Percentiles rank a stretch among this genome's conserved stretches.
Evolutionary conservation across 306 rosid genomes (phyloP).

Genomic region (Citrullus colocynthis): DNA sequence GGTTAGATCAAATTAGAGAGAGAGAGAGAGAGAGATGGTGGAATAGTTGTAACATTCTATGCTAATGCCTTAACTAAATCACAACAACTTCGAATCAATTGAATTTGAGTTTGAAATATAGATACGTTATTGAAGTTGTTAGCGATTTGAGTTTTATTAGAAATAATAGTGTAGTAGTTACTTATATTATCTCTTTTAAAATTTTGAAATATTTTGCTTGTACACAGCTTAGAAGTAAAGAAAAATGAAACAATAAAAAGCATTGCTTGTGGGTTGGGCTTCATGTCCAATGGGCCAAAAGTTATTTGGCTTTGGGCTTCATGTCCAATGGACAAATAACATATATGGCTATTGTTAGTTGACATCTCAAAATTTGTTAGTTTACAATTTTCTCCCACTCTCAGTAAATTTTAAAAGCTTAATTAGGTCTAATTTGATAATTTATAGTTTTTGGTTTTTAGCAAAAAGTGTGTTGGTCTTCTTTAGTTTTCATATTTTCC

Average conservation of each 20-base stretch:
- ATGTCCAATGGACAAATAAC: not conserved
- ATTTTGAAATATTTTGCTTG: not conserved
- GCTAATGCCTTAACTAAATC: not conserved
- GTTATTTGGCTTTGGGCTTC: not conserved
- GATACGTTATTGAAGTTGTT: too few relatives aligned
- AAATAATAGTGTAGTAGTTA: too few relatives aligned
- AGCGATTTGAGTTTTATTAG: too few relatives aligned
- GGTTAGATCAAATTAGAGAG: not conserved
- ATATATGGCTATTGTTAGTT: not conserved
- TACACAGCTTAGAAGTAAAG: not conserved
- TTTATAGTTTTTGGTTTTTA: too few relatives aligned
- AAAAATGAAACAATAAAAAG: not conserved
- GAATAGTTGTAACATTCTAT: not conserved
- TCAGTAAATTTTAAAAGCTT: not conserved
- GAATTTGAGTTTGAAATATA: not conserved
- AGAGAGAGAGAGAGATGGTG: not conserved
- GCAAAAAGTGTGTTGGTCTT: too few relatives aligned
- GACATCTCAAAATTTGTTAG: not conserved
- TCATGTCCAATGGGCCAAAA: not conserved
- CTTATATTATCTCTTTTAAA: not conserved
- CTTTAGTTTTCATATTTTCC: too few relatives aligned
- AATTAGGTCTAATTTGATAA: too few relatives aligned
- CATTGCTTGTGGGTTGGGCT: not conserved
- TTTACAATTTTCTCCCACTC: not conserved
- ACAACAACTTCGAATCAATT: not conserved